Percentiles rank a stretch among this genome's conserved stretches.
Evolutionary conservation across 2,329 filamentous ascomycete species (phyloP).

Genomic region (Corinectria fuckeliana): DNA sequence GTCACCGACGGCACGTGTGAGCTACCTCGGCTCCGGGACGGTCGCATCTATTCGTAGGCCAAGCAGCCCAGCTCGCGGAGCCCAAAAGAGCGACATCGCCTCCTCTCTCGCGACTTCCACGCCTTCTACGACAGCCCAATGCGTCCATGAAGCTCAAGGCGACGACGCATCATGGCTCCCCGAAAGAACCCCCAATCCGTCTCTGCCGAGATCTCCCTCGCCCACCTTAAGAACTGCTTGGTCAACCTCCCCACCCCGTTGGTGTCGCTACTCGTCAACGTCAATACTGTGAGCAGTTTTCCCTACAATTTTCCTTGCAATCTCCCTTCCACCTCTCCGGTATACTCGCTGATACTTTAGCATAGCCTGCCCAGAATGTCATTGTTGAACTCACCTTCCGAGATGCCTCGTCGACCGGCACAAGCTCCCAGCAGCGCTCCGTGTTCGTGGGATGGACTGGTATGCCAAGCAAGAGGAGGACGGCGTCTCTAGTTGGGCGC

Average conservation of each 20-base stretch:
- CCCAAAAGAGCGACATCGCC: slow-evolving; percentile 18
- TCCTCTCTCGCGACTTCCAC: slow-evolving; percentile 1
- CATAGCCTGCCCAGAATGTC: slow-evolving; percentile 90
- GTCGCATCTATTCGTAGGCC: slow-evolving; percentile 23
- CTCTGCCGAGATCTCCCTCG: slow-evolving; percentile 82
- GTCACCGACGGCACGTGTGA: slow-evolving; percentile 44
- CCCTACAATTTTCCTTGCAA: not conserved
- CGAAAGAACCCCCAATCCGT: slow-evolving; percentile 66
- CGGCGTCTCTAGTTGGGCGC: slow-evolving; percentile 74
- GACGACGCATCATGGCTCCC: slow-evolving; percentile 50
- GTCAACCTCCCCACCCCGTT: slow-evolving; percentile 89
- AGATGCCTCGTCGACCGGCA: slow-evolving; percentile 56
- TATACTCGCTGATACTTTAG: slow-evolving; percentile 22
- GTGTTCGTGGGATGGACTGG: slow-evolving; percentile 96
- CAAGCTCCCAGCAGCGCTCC: slow-evolving; percentile 65
- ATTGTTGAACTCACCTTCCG: slow-evolving; percentile 86
- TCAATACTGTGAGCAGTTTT: slow-evolving; percentile 76
- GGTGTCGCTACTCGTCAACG: slow-evolving; percentile 83
- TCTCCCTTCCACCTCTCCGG: no score
- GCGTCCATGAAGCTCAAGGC: slow-evolving; percentile 12
- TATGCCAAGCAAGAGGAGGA: slow-evolving; percentile 89
- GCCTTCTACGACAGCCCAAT: not conserved
- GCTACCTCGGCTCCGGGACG: slow-evolving; percentile 43
- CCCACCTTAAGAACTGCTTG: slow-evolving; percentile 91
- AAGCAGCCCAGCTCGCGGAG: slow-evolving; percentile 6